Evolutionary conservation across 1,284 basidiomycete genomes (phyloP).

Genomic region (Tausonia pullulans): DNA sequence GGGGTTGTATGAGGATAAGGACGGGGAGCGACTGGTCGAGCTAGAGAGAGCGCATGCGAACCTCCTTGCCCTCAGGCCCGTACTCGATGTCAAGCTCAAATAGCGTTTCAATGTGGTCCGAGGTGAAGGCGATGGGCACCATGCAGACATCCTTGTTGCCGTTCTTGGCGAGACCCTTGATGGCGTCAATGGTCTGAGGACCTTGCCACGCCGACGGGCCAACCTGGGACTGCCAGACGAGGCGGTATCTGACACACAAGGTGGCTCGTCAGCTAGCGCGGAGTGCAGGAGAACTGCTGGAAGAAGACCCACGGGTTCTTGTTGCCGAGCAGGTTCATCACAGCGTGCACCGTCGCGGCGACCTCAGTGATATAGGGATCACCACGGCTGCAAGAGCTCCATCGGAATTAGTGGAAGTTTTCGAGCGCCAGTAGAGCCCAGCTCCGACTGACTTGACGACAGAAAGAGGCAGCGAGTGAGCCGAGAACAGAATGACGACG

Average conservation of each 20-base stretch:
- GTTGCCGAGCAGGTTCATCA: conserved; percentile 73
- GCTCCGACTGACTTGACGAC: conserved; percentile 57
- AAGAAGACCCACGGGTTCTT: conserved; percentile 41
- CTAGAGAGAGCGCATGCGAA: conserved; percentile 32
- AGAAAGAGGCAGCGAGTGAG: conserved; percentile 94
- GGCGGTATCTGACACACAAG: conserved; percentile 49
- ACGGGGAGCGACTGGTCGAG: background rate
- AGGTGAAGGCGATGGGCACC: conserved; percentile 95
- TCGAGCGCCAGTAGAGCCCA: background rate
- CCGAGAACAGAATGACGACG: conserved; percentile 86
- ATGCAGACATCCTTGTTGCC: conserved; percentile 80
- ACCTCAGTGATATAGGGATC: conserved; percentile 97
- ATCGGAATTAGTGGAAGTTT: background rate
- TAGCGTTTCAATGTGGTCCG: conserved; percentile 97
- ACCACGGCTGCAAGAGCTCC: conserved; percentile 58
- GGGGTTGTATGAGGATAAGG: conserved; percentile 9
- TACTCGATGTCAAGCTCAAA: conserved; percentile 96
- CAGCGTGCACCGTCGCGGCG: conserved; percentile 78
- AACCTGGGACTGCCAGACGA: conserved; percentile 98
- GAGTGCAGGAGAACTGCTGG: conserved; percentile 12
- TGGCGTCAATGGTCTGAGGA: conserved; percentile 81
- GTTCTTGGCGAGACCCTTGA: conserved; percentile 82
- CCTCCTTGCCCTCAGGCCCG: conserved; percentile 78
- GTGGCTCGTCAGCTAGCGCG: background rate
- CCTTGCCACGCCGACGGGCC: conserved; percentile 98